Base-by-base conservation (phyloP, 371 early-diverging fungal genomes). In the Mortierella sp. region DNA sequence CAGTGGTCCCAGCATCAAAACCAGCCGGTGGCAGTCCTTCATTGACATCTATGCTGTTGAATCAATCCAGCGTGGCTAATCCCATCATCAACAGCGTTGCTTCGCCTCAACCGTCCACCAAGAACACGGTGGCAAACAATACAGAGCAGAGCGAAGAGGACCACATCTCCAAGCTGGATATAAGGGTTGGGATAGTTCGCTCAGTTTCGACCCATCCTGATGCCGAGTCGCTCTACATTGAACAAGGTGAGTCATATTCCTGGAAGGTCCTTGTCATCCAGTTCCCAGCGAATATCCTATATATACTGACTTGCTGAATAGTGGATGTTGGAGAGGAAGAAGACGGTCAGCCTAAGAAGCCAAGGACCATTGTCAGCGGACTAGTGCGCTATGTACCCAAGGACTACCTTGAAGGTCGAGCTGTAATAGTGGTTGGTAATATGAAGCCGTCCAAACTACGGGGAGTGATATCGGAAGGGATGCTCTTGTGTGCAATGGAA, bases 341-440 rank as follows among this genome's bases (percentile, higher is more conserved):
- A 3, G 67, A 71, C 1, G 89, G 55, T 13, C 43, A 31, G 43
- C 19, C 21, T 31, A 61, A 56, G 53, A 65, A 60, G 26, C 53
- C 90, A 23, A 81, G 95, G 19, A 89, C 88, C 9, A 89, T 95
- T 66, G 92, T 93, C 9, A 90, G 90, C 63, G 95, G 95, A 0
- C 80, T 95, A 9, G 93, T 90, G 14, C 80, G 79, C 39, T 86
- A 80, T 67, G 84, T 91, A 61, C 57, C 88, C 13, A 74, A 66
- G 39, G 85, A 84, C 9, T 72, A 61, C 30, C 53, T 67, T 45
- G 63, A 74, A 28, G 76, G 76, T 18, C 80, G 80, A 3, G 67
- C 67, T n/a, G 88, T 88, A 1, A 64, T 88, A 48, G 87, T 87
- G 2, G 86, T 88, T 6, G 64, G 73, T 45, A 88, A 88, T 57